Evolutionary conservation across 2,329 filamentous ascomycete genomes (phyloP).

Genomic region (Diaporthe eres): DNA sequence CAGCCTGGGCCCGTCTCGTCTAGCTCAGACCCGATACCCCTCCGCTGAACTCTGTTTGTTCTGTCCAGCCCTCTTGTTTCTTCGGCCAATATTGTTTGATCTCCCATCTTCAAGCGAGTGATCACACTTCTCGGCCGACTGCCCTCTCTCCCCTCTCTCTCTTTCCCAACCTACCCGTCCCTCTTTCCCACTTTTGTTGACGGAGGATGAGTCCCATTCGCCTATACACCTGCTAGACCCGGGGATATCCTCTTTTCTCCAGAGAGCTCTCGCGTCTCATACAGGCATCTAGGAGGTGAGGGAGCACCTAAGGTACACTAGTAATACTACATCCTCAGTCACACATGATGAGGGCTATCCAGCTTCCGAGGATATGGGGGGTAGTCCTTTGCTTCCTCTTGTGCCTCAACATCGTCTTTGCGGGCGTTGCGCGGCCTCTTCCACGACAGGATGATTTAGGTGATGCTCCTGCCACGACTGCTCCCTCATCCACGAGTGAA

Average conservation of each 20-base stretch:
- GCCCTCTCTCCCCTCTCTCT: not conserved
- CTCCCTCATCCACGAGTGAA: not conserved
- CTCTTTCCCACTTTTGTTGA: conserved; percentile 21
- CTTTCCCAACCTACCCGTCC: not conserved
- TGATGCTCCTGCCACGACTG: not conserved
- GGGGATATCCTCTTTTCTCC: not conserved
- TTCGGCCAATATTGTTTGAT: conserved; percentile 30
- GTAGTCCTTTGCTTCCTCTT: conserved; percentile 32
- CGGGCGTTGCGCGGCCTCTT: conserved; percentile 38
- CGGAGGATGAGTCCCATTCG: conserved; percentile 29
- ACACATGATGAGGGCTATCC: conserved; percentile 35
- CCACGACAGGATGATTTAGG: conserved; percentile 33
- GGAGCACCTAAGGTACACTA: not conserved
- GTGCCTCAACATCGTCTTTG: conserved; percentile 36
- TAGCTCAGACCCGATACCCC: conserved; percentile 18
- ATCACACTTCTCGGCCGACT: conserved; percentile 19
- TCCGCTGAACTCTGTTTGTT: conserved; percentile 17
- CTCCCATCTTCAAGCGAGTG: conserved; percentile 18
- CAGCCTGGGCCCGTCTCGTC: conserved; percentile 10
- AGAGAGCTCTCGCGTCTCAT: not conserved
- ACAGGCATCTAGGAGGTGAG: not conserved
- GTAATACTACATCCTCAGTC: not conserved
- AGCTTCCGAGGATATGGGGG: conserved; percentile 24
- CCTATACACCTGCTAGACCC: not conserved
- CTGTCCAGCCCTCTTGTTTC: conserved; percentile 14